Percentiles rank a stretch among this genome's conserved stretches.
These are phyloP conservation scores for Naumovozyma castellii DNA, from an alignment of 805 yeast species.

Conservation along the genomic window DNA sequence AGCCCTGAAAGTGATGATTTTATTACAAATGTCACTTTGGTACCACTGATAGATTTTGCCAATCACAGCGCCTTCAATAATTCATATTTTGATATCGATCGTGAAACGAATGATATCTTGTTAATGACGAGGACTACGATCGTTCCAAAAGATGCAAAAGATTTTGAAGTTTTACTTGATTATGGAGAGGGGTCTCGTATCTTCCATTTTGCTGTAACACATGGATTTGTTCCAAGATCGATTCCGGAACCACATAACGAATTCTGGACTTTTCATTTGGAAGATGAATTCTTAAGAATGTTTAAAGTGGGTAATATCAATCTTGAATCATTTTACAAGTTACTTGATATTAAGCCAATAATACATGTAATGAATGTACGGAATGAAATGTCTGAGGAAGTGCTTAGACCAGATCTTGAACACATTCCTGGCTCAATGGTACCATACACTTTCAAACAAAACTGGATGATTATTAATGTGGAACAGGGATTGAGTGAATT, in stretches of 20 bases:
- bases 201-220: slow-evolving; percentile 32
- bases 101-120: slow-evolving; percentile 34
- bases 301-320: slow-evolving; percentile 2
- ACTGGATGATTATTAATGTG: no score
- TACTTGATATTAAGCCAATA: slow-evolving; percentile 33
- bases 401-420: no score
- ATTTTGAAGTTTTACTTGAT: slow-evolving; percentile 36
- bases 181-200: slow-evolving; percentile 39
- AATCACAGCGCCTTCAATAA: slow-evolving; percentile 45
- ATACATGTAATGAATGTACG: slow-evolving; percentile 32
- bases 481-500: no score
- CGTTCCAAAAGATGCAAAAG: slow-evolving; percentile 1
- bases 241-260: slow-evolving; percentile 9
- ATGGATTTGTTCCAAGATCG: slow-evolving; percentile 39
- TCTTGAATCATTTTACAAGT: slow-evolving; percentile 26
- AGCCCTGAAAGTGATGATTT: slow-evolving; percentile 31
- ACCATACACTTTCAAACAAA: no score
- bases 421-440: no score
- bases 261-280: slow-evolving; percentile 14
- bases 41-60: slow-evolving; percentile 59
- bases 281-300: slow-evolving; percentile 9
- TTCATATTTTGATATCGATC: slow-evolving; percentile 55
- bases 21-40: slow-evolving; percentile 44
- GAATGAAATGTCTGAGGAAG: no score
- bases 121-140: slow-evolving; percentile 26